A percentile compares a stretch with the other conserved stretches of the same genome.
These are phyloP conservation scores for Aaosphaeria arxii DNA, from an alignment of 2,329 filamentous ascomycete species.

Conservation along the genomic window DNA sequence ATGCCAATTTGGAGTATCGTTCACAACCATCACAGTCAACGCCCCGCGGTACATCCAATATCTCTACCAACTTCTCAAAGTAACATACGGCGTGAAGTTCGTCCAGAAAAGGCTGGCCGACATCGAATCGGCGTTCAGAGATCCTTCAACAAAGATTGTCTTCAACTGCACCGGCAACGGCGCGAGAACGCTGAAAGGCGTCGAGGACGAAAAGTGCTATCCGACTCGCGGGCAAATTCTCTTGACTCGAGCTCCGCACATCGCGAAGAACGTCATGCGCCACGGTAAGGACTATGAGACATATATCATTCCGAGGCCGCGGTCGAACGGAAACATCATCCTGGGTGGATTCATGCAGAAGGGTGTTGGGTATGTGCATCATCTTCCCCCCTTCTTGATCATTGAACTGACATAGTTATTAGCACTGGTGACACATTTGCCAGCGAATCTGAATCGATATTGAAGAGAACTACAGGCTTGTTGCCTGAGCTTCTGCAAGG, in stretches of 20 bases:
- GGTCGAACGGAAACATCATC: conserved; percentile 16
- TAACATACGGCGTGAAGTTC: background rate
- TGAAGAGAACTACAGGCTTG: background rate
- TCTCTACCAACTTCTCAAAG: background rate
- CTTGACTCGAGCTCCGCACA: conserved; percentile 11
- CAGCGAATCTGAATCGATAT: background rate
- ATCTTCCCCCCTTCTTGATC: background rate
- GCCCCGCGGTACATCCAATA: background rate
- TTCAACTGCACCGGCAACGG: conserved; percentile 18
- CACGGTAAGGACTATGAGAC: conserved; percentile 18
- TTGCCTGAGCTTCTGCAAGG: background rate
- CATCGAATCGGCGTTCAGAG: conserved; percentile 9
- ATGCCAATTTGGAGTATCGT: conserved; percentile 12
- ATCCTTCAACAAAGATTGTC: conserved; percentile 9
- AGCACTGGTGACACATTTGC: background rate
- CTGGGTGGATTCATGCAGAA: conserved; percentile 19
- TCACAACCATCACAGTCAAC: conserved; percentile 12
- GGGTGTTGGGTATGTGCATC: conserved; percentile 7
- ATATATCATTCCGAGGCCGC: conserved; percentile 16
- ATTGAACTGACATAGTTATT: background rate
- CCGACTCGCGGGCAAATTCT: conserved; percentile 15
- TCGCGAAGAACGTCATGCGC: conserved; percentile 13
- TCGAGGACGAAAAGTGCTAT: conserved; percentile 12
- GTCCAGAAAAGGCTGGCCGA: background rate
- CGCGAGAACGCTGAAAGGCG: conserved; percentile 8